Evolutionary conservation across 768 basidiomycete species (phyloP).

Genomic region (Boletus sensibilis): DNA sequence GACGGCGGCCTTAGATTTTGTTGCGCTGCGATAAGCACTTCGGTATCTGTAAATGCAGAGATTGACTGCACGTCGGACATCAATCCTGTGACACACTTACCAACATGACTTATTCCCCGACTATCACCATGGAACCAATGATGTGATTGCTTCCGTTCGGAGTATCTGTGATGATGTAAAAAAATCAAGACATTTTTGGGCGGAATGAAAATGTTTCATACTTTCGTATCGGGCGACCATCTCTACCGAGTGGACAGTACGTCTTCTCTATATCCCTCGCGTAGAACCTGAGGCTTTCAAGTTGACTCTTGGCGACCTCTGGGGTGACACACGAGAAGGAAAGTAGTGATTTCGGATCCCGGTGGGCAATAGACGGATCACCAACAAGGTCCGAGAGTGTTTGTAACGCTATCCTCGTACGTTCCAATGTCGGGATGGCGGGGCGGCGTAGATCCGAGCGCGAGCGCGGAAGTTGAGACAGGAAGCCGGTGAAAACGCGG

Average conservation of each 20-base stretch:
- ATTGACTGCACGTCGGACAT: conserved; percentile 3
- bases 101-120: conserved; percentile 55
- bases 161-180: conserved; percentile 43
- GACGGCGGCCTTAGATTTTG: conserved; percentile 17
- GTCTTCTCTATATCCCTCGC: conserved; percentile 43
- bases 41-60: conserved; percentile 21
- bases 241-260: conserved; percentile 55
- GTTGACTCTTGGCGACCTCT: conserved; percentile 52
- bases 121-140: conserved; percentile 65
- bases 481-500: conserved; percentile 61
- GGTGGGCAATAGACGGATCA: conserved; percentile 44
- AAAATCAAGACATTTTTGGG: not conserved
- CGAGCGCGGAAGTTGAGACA: conserved; percentile 50
- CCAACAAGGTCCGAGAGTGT: conserved; percentile 52
- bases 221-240: conserved; percentile 64
- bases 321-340: conserved; percentile 65
- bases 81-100: conserved; percentile 32
- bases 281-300: conserved; percentile 47
- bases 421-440: conserved; percentile 37
- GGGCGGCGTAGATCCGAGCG: conserved; percentile 49
- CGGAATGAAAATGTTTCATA: conserved; percentile 31
- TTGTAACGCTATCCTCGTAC: conserved; percentile 54
- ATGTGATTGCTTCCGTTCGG: conserved; percentile 48
- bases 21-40: conserved; percentile 20
- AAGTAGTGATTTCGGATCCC: conserved; percentile 58